Conservation (phyloP, 1,139 yeast species). For the Saccharomycopsis crataegensis region DNA sequence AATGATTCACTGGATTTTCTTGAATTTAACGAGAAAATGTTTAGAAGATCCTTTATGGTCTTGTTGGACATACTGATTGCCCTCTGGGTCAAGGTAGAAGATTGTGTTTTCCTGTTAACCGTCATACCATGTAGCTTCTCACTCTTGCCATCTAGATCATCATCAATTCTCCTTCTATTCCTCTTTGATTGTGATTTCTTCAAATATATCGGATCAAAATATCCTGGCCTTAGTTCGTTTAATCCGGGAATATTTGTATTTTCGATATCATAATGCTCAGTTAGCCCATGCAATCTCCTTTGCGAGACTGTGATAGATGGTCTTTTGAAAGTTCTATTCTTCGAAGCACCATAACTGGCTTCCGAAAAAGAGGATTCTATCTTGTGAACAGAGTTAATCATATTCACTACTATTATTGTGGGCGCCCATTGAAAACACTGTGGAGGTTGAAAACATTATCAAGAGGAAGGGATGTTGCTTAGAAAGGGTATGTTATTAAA, state of each 20-base stretch:
- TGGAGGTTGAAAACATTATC: too few relatives aligned
- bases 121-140: background rate
- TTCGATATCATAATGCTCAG: constrained; percentile 26
- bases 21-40: background rate
- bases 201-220: constrained; percentile 39
- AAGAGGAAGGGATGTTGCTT: too few relatives aligned
- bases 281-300: constrained; percentile 26
- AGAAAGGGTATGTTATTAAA: too few relatives aligned
- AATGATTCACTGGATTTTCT: background rate
- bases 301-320: constrained; percentile 28
- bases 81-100: too few relatives aligned
- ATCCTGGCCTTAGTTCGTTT: constrained; percentile 41
- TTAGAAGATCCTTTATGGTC: too few relatives aligned
- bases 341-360: too few relatives aligned
- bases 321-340: background rate
- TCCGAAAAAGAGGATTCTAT: too few relatives aligned
- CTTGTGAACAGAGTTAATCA: too few relatives aligned
- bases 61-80: too few relatives aligned
- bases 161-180: background rate
- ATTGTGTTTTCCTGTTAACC: too few relatives aligned
- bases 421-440: too few relatives aligned
- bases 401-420: too few relatives aligned
- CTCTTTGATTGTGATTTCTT: constrained; percentile 20
- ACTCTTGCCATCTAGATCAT: background rate
- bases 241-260: constrained; percentile 29